Base-by-base conservation (phyloP, 345 rosid species). In the Bruguiera gymnorhiza region DNA sequence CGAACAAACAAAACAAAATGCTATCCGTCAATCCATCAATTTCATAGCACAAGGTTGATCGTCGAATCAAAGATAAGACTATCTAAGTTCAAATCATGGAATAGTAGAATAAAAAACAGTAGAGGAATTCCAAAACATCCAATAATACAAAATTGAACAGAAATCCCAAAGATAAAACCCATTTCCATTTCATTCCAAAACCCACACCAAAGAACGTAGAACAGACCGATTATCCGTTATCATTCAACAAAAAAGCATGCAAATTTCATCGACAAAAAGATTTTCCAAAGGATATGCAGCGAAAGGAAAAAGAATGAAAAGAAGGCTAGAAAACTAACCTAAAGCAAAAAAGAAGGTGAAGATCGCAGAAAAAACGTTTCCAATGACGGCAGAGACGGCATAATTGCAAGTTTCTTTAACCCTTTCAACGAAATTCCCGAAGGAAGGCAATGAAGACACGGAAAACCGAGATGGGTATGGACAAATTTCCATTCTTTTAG, bases 261-360 rank as follows among this genome's bases (percentile, higher is more conserved):
- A 56, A 16, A 65, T 31, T 21, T 19, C 3, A 65, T 1, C 19
- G 57, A 63, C 1, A 29, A 48, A 20, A 70, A 24, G 27, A 70
- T 8, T 21, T 24, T 55, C 20, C 27, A 58, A 68, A 62, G 8
- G 48, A 64, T 51, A 69, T 52, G 51, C 26, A 26, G 16, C 3
- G 16, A 66, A 60, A 24, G 23, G 8, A 23, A 24, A 27, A n/a
- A 4, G 20, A 23, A 61, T 11, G 4, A 46, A n/a, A 11, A 59
- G 48, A 46, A 4, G 30, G 18, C 7, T 43, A 5, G 7, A 63
- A 34, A 55, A 79, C 96, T 5, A 79, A 95, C 99, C 99, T 78
- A 90, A 75, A 0, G 99, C 98, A 75, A 95, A 95, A 87, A 92
- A 88, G 87, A 90, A 95, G 72, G 98, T 95, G 78, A 95, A 84